phyloP scores from a whole-genome alignment of 2,329 filamentous ascomycete genomes.

The Colletotrichum musicola region DNA sequence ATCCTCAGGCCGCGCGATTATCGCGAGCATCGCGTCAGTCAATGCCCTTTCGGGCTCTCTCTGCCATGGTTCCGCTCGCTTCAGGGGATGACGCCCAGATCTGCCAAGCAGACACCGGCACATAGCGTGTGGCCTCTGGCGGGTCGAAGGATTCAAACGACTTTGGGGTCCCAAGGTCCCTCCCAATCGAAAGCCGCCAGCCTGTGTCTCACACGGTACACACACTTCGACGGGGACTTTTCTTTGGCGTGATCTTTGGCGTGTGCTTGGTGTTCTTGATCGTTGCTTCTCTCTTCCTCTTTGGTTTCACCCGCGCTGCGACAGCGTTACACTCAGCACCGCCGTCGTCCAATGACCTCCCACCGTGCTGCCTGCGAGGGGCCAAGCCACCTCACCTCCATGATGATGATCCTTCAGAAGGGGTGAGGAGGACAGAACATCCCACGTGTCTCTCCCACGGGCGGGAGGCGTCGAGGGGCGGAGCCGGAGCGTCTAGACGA shows the following conservation, averaged over 20 bases:
- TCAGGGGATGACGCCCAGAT: conserved; percentile 12
- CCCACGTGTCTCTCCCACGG: not conserved
- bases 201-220: not conserved
- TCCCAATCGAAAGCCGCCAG: not conserved
- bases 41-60: conserved; percentile 1
- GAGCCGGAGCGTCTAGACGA: conserved; percentile 9
- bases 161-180: not conserved
- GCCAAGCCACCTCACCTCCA: conserved; percentile 15
- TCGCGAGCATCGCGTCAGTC: conserved; percentile 8
- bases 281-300: not conserved
- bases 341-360: conserved; percentile 10
- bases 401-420: conserved; percentile 23
- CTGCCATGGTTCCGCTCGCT: not conserved
- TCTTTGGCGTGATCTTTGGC: too few relatives aligned
- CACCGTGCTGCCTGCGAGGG: not conserved
- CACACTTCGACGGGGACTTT: too few relatives aligned
- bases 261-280: conserved; percentile 15
- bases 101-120: conserved; percentile 18
- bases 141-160: conserved; percentile 29
- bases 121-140: not conserved
- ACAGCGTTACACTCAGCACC: conserved; percentile 12
- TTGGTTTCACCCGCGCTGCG: not conserved
- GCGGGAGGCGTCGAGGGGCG: conserved; percentile 26
- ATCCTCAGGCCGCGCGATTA: not conserved
- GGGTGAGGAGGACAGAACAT: too few relatives aligned